These are phyloP conservation scores for Isabelozyma rhagii DNA, from an alignment of 805 yeast species.

Conservation along the genomic window DNA sequence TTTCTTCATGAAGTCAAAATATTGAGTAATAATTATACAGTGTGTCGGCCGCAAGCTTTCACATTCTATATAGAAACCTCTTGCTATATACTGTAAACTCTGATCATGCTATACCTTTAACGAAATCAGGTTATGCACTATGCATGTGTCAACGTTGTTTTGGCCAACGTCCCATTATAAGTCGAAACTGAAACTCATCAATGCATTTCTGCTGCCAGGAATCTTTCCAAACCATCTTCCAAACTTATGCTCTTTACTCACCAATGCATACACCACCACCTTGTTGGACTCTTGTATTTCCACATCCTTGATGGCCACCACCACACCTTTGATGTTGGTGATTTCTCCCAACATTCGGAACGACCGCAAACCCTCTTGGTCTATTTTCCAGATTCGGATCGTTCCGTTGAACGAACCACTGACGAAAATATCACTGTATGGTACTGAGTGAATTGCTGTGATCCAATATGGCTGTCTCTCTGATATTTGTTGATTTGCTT, in stretches of 20 bases:
- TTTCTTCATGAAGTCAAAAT: no score
- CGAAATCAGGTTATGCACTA: no score
- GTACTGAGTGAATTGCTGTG: slow-evolving; percentile 76
- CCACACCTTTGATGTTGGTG: slow-evolving; percentile 63
- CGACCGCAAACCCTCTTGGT: slow-evolving; percentile 53
- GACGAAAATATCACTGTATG: slow-evolving; percentile 78
- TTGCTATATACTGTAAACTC: no score
- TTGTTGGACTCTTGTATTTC: slow-evolving; percentile 51
- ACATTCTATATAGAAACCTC: no score
- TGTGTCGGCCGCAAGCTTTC: no score
- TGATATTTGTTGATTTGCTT: slow-evolving; percentile 53
- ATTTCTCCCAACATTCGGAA: slow-evolving; percentile 58
- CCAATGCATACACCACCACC: slow-evolving; percentile 53
- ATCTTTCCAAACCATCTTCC: slow-evolving; percentile 79
- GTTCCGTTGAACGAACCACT: slow-evolving; percentile 88
- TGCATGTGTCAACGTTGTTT: no score
- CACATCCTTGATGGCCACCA: slow-evolving; percentile 59
- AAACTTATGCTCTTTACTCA: slow-evolving; percentile 80
- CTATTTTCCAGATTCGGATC: slow-evolving; percentile 74
- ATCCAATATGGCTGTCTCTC: slow-evolving; percentile 79
- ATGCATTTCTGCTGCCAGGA: slow-evolving; percentile 70
- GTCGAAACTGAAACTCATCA: slow-evolving; percentile 38
- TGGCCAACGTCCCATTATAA: slow-evolving; percentile 8
- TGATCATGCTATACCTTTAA: no score
- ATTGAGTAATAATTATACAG: no score